Evolutionary conservation across 176 grass and related monocot species (phyloP).

Genomic region (Cenchrus fungigraminus): DNA sequence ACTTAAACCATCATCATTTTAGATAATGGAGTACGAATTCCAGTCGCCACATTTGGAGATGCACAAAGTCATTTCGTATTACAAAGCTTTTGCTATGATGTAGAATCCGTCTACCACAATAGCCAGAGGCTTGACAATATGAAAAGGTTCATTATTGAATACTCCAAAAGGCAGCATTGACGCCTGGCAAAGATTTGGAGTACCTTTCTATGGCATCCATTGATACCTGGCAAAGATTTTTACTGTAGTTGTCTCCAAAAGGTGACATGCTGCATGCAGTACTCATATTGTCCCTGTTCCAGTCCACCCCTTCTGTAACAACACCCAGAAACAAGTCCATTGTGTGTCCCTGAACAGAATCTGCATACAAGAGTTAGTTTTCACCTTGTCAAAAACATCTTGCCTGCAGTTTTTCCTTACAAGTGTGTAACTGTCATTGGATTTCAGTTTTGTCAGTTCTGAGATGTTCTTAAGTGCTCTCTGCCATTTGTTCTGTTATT

Average conservation of each 20-base stretch:
- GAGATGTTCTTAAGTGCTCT: background rate
- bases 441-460: background rate
- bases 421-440: background rate
- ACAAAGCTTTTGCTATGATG: background rate
- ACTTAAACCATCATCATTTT: background rate
- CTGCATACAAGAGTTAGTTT: background rate
- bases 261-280: background rate
- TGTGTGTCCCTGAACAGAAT: background rate
- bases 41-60: background rate
- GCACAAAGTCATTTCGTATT: background rate
- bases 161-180: background rate
- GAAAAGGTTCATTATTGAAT: background rate
- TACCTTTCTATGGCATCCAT: no score
- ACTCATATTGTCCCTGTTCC: background rate
- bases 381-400: background rate
- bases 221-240: no score
- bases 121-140: background rate
- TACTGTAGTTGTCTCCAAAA: no score
- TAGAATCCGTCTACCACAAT: background rate
- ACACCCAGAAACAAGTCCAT: background rate
- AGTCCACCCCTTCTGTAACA: background rate
- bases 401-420: conserved; percentile 5
- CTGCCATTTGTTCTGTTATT: background rate
- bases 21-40: no score
- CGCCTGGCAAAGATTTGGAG: no score